Percentiles rank a stretch among this genome's conserved stretches.
Evolutionary conservation across 345 rosid species (phyloP).

Genomic region (Mercurialis annua): DNA sequence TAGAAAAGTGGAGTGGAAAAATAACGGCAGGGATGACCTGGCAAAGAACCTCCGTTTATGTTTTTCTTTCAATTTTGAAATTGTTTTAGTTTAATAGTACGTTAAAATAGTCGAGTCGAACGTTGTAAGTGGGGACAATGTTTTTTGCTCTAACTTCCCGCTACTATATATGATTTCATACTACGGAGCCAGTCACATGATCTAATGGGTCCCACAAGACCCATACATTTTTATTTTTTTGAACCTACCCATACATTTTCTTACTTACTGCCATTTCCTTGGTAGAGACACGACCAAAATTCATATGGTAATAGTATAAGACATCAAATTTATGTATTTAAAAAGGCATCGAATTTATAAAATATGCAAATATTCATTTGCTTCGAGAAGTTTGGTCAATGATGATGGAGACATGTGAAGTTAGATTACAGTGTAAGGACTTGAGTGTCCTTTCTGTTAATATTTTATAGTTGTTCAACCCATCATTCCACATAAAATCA

Average conservation of each 20-base stretch:
- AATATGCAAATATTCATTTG: background rate
- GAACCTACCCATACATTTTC: no score
- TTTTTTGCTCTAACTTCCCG: slow-evolving; percentile 28
- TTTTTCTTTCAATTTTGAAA: background rate
- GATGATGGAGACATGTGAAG: background rate
- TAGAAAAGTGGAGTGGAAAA: slow-evolving; percentile 5
- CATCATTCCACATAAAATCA: slow-evolving; percentile 4
- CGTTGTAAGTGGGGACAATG: slow-evolving; percentile 48
- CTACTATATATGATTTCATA: slow-evolving; percentile 8
- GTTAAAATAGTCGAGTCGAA: slow-evolving; percentile 33
- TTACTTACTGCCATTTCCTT: background rate
- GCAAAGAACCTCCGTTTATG: slow-evolving; percentile 18
- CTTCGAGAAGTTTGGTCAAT: slow-evolving; percentile 1
- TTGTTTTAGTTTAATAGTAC: background rate
- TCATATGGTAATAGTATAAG: background rate
- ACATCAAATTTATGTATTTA: background rate
- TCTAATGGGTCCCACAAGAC: slow-evolving; percentile 22
- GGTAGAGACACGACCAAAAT: background rate
- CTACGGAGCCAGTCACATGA: slow-evolving; percentile 11
- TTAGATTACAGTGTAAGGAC: background rate
- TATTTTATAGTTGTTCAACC: background rate
- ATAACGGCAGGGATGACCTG: slow-evolving; percentile 41
- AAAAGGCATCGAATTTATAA: no score
- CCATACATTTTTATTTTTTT: no score
- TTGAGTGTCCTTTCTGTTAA: background rate